Evolutionary conservation across 305 asterid species (phyloP).

Genomic region (Fraxinus nigra): DNA sequence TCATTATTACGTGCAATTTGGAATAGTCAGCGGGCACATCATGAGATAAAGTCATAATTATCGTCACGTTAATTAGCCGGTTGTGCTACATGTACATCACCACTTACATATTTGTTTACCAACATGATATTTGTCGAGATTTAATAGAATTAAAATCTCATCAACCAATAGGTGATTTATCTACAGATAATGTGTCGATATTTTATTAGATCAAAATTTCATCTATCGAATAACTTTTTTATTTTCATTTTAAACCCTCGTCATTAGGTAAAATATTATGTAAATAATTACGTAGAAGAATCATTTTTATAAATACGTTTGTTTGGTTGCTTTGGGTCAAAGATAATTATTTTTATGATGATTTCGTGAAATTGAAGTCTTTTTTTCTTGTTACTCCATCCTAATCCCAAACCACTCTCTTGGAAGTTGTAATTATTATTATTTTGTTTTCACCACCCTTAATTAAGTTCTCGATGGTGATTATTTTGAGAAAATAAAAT

Average conservation of each 20-base stretch:
- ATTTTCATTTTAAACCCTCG: too few species aligned
- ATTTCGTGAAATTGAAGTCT: conserved; percentile 26
- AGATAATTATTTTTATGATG: conserved; percentile 25
- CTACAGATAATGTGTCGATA: background rate
- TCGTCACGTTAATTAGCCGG: background rate
- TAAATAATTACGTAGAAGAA: too few species aligned
- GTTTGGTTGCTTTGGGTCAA: background rate
- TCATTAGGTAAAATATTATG: too few species aligned
- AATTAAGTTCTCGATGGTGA: background rate
- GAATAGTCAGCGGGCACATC: background rate
- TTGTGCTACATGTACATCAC: background rate
- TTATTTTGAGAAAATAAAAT: background rate
- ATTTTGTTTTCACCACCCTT: background rate
- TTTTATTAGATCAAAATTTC: background rate
- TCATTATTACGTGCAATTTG: background rate
- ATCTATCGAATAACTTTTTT: background rate
- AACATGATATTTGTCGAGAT: background rate
- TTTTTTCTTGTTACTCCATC: conserved; percentile 25
- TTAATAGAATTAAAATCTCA: background rate
- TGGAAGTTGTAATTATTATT: conserved; percentile 16
- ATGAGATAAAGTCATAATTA: background rate
- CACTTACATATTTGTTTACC: background rate
- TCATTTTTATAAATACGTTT: background rate
- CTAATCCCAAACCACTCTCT: conserved; percentile 8
- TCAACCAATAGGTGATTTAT: background rate